Percentiles rank a stretch among this genome's conserved stretches.
Conservation (phyloP, 106 monocot genomes). For the Cymbidium sinense region DNA sequence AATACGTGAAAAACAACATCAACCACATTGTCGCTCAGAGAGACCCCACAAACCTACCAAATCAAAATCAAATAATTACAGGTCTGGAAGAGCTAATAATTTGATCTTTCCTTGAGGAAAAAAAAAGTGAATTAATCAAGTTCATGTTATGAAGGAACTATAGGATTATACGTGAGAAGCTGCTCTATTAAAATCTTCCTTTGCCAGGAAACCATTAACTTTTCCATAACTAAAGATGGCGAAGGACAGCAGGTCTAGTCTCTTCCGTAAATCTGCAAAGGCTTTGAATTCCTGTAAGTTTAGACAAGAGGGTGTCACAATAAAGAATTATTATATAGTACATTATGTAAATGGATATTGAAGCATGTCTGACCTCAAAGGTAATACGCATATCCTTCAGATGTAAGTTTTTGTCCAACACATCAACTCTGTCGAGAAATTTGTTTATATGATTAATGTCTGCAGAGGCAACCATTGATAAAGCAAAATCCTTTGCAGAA, state of each 20-base stretch:
- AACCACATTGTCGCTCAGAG: slow-evolving; percentile 64
- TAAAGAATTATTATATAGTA: neutral
- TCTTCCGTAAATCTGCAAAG: slow-evolving; percentile 69
- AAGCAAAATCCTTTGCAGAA: slow-evolving; percentile 86
- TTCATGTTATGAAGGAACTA: neutral
- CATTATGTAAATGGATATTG: neutral
- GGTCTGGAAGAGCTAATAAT: too few relatives aligned
- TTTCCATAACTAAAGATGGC: slow-evolving; percentile 80
- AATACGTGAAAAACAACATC: slow-evolving; percentile 84
- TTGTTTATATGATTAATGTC: slow-evolving; percentile 71
- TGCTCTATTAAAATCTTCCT: slow-evolving; percentile 79
- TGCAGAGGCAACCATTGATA: slow-evolving; percentile 89
- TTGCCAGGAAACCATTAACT: slow-evolving; percentile 79
- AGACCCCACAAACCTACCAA: slow-evolving; percentile 67
- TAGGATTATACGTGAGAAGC: slow-evolving; percentile 53
- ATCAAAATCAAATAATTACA: neutral
- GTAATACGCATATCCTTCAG: slow-evolving; percentile 57
- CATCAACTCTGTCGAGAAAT: slow-evolving; percentile 79
- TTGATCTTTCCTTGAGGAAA: too few relatives aligned
- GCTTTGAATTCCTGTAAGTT: slow-evolving; percentile 77
- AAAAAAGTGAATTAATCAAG: too few relatives aligned
- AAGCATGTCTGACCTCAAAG: slow-evolving; percentile 57
- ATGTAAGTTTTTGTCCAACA: slow-evolving; percentile 27
- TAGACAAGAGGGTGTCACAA: neutral
- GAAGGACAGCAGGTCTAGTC: slow-evolving; percentile 45